A percentile compares a stretch with the other conserved stretches of the same genome.
phyloP scores from a whole-genome alignment of 2,329 filamentous ascomycete genomes.

The Paecilomyces sp. region DNA sequence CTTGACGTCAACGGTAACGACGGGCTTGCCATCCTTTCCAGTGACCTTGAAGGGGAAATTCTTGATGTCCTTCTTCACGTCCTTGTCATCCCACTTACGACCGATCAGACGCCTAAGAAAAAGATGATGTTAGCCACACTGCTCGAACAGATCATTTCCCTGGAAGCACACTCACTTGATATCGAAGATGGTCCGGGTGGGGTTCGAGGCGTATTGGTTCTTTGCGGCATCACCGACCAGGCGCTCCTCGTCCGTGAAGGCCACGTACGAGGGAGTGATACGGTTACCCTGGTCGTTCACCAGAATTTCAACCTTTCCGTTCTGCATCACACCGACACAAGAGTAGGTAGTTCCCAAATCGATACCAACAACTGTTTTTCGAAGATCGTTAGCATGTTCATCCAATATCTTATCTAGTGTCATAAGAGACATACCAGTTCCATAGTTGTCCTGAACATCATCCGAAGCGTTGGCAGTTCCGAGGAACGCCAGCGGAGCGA shows the following conservation, averaged over 20 bases:
- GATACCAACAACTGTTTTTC: conserved; percentile 71
- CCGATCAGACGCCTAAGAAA: conserved; percentile 67
- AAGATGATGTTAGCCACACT: not conserved
- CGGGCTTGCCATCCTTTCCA: conserved; percentile 83
- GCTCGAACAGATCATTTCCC: not conserved
- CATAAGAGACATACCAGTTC: conserved; percentile 50
- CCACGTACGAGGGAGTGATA: conserved; percentile 91
- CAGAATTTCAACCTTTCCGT: conserved; percentile 90
- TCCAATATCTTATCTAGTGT: not conserved
- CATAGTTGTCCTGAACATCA: conserved; percentile 61
- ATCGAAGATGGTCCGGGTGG: conserved; percentile 68
- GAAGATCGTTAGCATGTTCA: conserved; percentile 7
- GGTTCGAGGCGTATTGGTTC: conserved; percentile 85
- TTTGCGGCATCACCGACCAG: conserved; percentile 96
- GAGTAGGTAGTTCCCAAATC: conserved; percentile 84
- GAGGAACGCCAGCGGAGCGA: conserved; percentile 76
- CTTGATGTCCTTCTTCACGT: conserved; percentile 90
- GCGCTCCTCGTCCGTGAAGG: conserved; percentile 94
- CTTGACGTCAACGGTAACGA: conserved; percentile 62
- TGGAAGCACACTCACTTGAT: conserved; percentile 62
- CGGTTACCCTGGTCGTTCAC: conserved; percentile 96
- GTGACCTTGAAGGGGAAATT: conserved; percentile 96
- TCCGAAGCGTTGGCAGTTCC: conserved; percentile 66
- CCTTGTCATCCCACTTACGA: conserved; percentile 74
- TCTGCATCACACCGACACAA: conserved; percentile 93